Evolutionary conservation across 805 yeast genomes (phyloP).

Genomic region (Lachancea meyersii): DNA sequence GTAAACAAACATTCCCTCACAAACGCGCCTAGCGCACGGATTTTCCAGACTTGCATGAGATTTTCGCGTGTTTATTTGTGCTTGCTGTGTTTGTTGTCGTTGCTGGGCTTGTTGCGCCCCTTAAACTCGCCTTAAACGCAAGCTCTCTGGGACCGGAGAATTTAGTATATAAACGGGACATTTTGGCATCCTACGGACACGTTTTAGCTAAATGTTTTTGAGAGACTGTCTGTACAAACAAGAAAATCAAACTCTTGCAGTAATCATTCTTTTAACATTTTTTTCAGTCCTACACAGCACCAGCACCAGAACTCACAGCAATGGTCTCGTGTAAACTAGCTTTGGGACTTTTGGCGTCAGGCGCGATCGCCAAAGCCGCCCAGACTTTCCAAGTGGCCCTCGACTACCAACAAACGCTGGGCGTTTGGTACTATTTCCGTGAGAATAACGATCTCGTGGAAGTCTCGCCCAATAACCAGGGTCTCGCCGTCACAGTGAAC

Average conservation of each 20-base stretch:
- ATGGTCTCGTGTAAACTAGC: slow-evolving; percentile 12
- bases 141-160: background rate
- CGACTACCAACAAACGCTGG: slow-evolving; percentile 16
- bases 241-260: no score
- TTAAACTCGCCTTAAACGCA: background rate
- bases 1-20: no score
- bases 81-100: background rate
- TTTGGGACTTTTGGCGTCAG: slow-evolving; percentile 8
- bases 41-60: no score
- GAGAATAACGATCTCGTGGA: slow-evolving; percentile 15
- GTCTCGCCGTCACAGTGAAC: slow-evolving; percentile 18
- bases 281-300: no score
- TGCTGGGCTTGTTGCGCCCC: background rate
- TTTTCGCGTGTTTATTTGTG: no score
- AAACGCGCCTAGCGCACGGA: no score
- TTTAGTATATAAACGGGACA: no score
- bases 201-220: no score
- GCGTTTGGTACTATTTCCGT: slow-evolving; percentile 22
- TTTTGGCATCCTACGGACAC: no score
- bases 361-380: slow-evolving; percentile 15
- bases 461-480: slow-evolving; percentile 17
- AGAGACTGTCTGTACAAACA: no score
- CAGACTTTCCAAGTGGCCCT: slow-evolving; percentile 16
- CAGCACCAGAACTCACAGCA: background rate
- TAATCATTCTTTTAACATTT: no score